Evolutionary conservation across 306 rosid genomes (phyloP).

Genomic region (Casuarina cunninghamiana): DNA sequence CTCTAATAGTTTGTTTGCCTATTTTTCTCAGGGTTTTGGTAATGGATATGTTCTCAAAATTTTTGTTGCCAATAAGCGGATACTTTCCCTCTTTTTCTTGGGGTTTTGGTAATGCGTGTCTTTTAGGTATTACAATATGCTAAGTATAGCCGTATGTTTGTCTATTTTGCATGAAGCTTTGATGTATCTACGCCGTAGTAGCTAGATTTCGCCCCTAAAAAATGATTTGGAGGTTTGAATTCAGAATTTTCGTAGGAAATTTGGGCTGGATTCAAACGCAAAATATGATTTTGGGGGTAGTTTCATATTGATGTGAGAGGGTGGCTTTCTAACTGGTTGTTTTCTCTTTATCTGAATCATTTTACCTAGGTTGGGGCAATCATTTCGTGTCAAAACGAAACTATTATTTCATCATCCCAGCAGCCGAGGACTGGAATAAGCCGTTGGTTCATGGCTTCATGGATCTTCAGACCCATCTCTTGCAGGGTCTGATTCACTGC

Average conservation of each 20-base stretch:
- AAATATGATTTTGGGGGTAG: neutral
- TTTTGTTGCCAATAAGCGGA: too few relatives aligned
- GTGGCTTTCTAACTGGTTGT: neutral
- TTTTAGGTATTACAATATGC: too few relatives aligned
- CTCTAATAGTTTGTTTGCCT: too few relatives aligned
- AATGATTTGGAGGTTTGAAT: neutral
- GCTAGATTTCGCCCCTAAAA: neutral
- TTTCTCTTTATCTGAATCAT: slow-evolving; percentile 5
- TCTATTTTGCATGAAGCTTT: neutral
- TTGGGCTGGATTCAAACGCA: neutral
- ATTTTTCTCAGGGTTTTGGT: too few relatives aligned
- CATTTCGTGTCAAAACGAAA: slow-evolving; percentile 74
- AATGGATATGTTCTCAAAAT: too few relatives aligned
- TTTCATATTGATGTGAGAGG: slow-evolving; percentile 13
- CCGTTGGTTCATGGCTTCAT: slow-evolving; percentile 55
- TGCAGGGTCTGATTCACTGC: slow-evolving; percentile 75
- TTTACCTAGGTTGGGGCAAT: slow-evolving; percentile 77
- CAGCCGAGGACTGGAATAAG: slow-evolving; percentile 64
- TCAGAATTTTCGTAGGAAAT: neutral
- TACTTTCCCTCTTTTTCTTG: too few relatives aligned
- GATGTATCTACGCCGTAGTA: neutral
- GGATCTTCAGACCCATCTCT: slow-evolving; percentile 55
- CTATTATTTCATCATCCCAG: slow-evolving; percentile 77
- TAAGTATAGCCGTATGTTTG: neutral
- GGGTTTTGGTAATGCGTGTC: too few relatives aligned